A percentile compares a stretch with the other conserved stretches of the same genome.
phyloP scores from a whole-genome alignment of 768 basidiomycete species.

The Tylopilus vinaceipallidus region DNA sequence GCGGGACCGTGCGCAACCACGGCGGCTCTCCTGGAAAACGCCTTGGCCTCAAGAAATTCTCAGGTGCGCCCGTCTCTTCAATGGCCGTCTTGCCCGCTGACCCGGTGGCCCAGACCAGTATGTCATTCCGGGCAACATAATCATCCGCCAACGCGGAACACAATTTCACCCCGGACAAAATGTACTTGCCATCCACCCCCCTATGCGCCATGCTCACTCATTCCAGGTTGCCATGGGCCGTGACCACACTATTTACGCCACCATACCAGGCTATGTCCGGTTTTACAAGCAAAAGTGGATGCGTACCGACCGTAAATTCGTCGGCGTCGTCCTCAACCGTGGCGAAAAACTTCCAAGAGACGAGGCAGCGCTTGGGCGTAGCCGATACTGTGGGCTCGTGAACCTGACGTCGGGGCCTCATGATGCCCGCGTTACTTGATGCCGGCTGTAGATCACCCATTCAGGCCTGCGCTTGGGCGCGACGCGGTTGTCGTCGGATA shows the following conservation, averaged over 20 bases:
- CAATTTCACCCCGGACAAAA: conserved; percentile 93
- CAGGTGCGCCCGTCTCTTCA: conserved; percentile 52
- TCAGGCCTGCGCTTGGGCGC: neutral
- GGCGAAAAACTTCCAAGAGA: conserved; percentile 89
- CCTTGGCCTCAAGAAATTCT: conserved; percentile 94
- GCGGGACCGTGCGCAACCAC: conserved; percentile 91
- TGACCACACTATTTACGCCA: conserved; percentile 93
- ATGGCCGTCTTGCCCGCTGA: conserved; percentile 6
- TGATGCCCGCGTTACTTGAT: conserved; percentile 1
- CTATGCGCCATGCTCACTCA: conserved; percentile 4
- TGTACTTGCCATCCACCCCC: conserved; percentile 46
- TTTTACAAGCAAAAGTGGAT: conserved; percentile 86
- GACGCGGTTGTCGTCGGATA: conserved; percentile 6
- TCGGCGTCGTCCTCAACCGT: conserved; percentile 80
- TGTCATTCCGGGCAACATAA: conserved; percentile 93
- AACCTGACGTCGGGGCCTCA: conserved; percentile 46
- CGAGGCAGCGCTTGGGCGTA: conserved; percentile 68
- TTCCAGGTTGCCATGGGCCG: conserved; percentile 82
- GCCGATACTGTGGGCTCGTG: conserved; percentile 79
- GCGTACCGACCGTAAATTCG: conserved; percentile 69
- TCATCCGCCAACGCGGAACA: conserved; percentile 91
- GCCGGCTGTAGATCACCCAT: neutral
- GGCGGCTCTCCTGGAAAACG: conserved; percentile 92
- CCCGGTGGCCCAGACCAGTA: conserved; percentile 71
- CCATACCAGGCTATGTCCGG: conserved; percentile 87